phyloP scores from a whole-genome alignment of 768 basidiomycete genomes.

The Mycena amicta region DNA sequence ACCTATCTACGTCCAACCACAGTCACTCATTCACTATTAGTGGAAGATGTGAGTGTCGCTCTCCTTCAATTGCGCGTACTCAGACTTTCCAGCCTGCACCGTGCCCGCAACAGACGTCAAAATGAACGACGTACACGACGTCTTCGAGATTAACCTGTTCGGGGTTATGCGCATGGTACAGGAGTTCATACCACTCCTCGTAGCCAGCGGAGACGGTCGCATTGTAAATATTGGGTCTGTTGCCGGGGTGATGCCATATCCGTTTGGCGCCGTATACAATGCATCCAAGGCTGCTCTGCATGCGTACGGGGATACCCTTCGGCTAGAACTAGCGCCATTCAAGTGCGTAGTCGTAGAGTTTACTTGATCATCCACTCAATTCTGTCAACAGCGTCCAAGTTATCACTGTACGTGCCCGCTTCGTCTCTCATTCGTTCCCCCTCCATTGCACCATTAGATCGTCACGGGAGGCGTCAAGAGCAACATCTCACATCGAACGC shows the following conservation, averaged over 20 bases:
- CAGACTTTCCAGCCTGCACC: slow-evolving; percentile 16
- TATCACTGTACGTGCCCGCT: background rate
- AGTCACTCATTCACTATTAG: background rate
- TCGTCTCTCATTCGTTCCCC: background rate
- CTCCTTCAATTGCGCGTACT: background rate
- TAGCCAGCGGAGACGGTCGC: slow-evolving; percentile 28
- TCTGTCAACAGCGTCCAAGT: slow-evolving; percentile 5
- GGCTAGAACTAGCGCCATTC: slow-evolving; percentile 38
- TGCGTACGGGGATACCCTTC: slow-evolving; percentile 32
- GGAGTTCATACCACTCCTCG: slow-evolving; percentile 31
- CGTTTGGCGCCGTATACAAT: slow-evolving; percentile 33
- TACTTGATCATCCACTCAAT: background rate
- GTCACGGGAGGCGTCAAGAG: slow-evolving; percentile 27
- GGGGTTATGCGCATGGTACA: slow-evolving; percentile 35
- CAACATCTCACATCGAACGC: slow-evolving; percentile 6
- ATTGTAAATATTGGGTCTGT: slow-evolving; percentile 35
- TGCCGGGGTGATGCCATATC: slow-evolving; percentile 29
- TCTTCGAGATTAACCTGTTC: slow-evolving; percentile 38
- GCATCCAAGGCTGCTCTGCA: slow-evolving; percentile 36
- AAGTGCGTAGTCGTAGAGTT: slow-evolving; percentile 16
- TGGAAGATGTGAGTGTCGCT: background rate
- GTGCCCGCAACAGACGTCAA: slow-evolving; percentile 29
- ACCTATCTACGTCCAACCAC: no score
- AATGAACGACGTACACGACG: slow-evolving; percentile 22
- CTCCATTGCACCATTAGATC: slow-evolving; percentile 7